Conservation (phyloP, 1,139 yeast species). For the Kluyveromyces sp. region DNA sequence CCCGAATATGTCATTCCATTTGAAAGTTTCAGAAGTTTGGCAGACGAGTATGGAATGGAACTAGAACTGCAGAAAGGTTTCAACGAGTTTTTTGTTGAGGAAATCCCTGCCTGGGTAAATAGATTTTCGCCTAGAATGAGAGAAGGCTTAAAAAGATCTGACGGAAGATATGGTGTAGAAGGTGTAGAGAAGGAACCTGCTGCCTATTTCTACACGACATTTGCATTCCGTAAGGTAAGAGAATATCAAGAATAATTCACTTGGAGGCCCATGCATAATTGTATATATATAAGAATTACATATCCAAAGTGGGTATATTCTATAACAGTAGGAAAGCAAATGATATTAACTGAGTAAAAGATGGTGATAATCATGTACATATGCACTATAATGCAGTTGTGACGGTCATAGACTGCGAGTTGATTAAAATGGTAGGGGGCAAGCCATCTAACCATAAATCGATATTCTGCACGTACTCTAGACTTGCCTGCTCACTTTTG, state of each 20-base stretch:
- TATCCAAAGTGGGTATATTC: neutral
- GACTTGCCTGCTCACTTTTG: conserved; percentile 54
- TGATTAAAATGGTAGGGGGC: conserved; percentile 74
- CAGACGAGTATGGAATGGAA: conserved; percentile 75
- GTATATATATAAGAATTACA: too few species aligned
- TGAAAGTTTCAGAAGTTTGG: conserved; percentile 72
- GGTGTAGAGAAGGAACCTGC: conserved; percentile 91
- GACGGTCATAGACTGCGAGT: conserved; percentile 91
- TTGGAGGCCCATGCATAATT: too few species aligned
- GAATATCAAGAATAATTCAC: conserved; percentile 14
- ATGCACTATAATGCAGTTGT: conserved; percentile 64
- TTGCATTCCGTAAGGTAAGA: conserved; percentile 30
- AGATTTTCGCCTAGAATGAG: conserved; percentile 55
- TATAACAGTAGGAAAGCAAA: neutral
- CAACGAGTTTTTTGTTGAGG: conserved; percentile 72
- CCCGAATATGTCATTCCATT: conserved; percentile 98
- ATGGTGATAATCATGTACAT: neutral
- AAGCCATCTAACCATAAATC: conserved; percentile 74
- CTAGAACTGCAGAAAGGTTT: conserved; percentile 71
- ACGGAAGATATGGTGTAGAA: conserved; percentile 79
- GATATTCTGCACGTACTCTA: conserved; percentile 67
- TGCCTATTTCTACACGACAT: conserved; percentile 37
- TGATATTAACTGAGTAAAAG: neutral
- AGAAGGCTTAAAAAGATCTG: conserved; percentile 63
- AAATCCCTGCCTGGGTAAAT: conserved; percentile 58